Percentiles rank a stretch among this genome's conserved stretches.
Evolutionary conservation across 1,284 basidiomycete genomes (phyloP).

Genomic region (Boletellus deceptivus): DNA sequence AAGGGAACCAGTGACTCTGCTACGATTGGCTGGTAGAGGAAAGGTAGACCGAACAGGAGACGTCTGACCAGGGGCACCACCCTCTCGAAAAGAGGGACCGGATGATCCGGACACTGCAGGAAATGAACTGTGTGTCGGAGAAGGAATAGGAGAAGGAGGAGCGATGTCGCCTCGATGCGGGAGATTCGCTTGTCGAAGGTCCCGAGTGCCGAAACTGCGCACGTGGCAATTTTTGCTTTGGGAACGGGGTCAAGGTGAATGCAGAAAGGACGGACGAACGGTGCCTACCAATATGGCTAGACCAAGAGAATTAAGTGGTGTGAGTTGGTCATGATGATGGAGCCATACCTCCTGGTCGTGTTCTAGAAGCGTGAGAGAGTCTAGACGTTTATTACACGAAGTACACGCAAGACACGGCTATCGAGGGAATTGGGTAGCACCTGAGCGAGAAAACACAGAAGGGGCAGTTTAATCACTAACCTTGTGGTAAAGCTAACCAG

Average conservation of each 20-base stretch:
- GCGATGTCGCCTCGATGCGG: conserved; percentile 44
- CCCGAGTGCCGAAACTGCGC: conserved; percentile 68
- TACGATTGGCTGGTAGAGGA: conserved; percentile 19
- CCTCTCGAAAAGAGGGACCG: conserved; percentile 14
- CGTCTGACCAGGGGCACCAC: conserved; percentile 14
- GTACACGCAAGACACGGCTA: conserved; percentile 71
- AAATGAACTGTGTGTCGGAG: conserved; percentile 22
- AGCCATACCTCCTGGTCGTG: conserved; percentile 69
- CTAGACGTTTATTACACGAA: conserved; percentile 68
- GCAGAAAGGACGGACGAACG: not conserved
- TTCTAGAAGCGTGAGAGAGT: conserved; percentile 70
- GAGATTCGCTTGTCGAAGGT: conserved; percentile 72
- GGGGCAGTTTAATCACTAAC: conserved; percentile 34
- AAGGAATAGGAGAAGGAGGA: conserved; percentile 21
- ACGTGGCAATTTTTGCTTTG: conserved; percentile 70
- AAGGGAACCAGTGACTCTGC: conserved; percentile 22
- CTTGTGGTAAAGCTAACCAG: conserved; percentile 71
- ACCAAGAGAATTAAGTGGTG: conserved; percentile 7
- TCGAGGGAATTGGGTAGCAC: not conserved
- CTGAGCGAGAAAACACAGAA: conserved; percentile 5
- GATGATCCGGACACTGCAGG: conserved; percentile 20
- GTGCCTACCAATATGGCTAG: conserved; percentile 33
- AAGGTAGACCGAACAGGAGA: conserved; percentile 26
- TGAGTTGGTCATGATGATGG: conserved; percentile 3
- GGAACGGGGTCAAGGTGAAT: conserved; percentile 12